Percentiles rank a stretch among this genome's conserved stretches.
phyloP scores from a whole-genome alignment of 805 yeast genomes.

The Saccharomycopsis amapae region DNA sequence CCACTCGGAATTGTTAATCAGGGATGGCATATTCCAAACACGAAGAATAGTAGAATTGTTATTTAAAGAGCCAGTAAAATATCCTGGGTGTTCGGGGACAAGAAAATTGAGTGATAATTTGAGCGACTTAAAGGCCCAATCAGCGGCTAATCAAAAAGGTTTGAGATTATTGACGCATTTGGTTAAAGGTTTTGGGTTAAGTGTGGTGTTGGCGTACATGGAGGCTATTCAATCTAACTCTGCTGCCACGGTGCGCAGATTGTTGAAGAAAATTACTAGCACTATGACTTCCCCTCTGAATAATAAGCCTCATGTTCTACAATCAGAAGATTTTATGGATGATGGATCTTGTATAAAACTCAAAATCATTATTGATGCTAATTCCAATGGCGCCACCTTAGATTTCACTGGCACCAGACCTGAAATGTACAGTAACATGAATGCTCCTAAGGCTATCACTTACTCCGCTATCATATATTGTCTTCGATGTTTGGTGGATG shows the following conservation, averaged over 20 bases:
- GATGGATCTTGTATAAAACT: conserved; percentile 69
- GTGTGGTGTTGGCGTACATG: conserved; percentile 67
- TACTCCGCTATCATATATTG: conserved; percentile 85
- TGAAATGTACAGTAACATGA: conserved; percentile 84
- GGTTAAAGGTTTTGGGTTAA: conserved; percentile 54
- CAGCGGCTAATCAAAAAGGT: conserved; percentile 86
- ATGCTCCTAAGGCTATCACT: conserved; percentile 89
- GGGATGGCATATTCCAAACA: conserved; percentile 68
- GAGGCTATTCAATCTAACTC: conserved; percentile 76
- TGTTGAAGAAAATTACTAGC: conserved; percentile 39
- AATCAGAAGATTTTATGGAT: conserved; percentile 65
- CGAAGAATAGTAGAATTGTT: conserved; percentile 55
- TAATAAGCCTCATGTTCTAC: conserved; percentile 33
- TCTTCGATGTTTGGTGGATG: conserved; percentile 74
- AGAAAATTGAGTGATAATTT: conserved; percentile 78
- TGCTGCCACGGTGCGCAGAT: conserved; percentile 55
- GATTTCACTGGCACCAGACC: conserved; percentile 84
- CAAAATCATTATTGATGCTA: conserved; percentile 41
- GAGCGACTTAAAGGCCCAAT: conserved; percentile 77
- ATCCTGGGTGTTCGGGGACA: conserved; percentile 86
- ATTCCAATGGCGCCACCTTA: conserved; percentile 57
- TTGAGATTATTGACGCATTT: conserved; percentile 55
- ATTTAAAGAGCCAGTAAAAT: conserved; percentile 66
- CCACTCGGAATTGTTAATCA: conserved; percentile 66
- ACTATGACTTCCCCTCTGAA: too few relatives aligned